Percentiles rank a stretch among this genome's conserved stretches.
phyloP scores from a whole-genome alignment of 129 eudicot genomes.

The Scalesia atractyloides region DNA sequence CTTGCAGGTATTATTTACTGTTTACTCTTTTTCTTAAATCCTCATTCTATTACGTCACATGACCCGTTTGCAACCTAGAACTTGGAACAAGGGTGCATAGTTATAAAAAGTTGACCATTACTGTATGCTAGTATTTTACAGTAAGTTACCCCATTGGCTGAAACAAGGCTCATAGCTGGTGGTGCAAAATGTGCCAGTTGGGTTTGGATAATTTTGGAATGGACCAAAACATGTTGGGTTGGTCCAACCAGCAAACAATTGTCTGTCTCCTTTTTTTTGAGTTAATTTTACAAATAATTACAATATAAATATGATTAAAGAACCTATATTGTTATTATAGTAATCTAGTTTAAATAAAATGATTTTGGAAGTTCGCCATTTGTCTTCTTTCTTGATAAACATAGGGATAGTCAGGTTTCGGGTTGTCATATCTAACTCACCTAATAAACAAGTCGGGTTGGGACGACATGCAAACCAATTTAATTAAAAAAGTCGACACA shows the following conservation, averaged over 20 bases:
- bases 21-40: not conserved
- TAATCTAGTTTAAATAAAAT: no score
- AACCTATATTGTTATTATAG: no score
- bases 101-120: not conserved
- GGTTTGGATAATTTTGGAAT: not conserved
- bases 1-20: constrained; percentile 62
- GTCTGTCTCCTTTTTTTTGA: not conserved
- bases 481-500: no score
- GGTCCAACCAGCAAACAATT: not conserved
- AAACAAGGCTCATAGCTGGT: not conserved
- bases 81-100: not conserved
- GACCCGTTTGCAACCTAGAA: not conserved
- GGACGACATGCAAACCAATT: no score
- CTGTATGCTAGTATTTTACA: not conserved
- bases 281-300: no score
- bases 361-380: not conserved
- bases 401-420: no score
- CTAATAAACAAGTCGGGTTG: no score
- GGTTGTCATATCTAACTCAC: no score
- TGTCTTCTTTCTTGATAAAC: constrained; percentile 5
- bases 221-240: not conserved
- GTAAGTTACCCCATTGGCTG: not conserved
- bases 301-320: no score
- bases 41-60: not conserved
- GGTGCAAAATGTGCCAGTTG: not conserved